Base-by-base conservation (phyloP, 805 yeast genomes). In the Candida multigemmis region DNA sequence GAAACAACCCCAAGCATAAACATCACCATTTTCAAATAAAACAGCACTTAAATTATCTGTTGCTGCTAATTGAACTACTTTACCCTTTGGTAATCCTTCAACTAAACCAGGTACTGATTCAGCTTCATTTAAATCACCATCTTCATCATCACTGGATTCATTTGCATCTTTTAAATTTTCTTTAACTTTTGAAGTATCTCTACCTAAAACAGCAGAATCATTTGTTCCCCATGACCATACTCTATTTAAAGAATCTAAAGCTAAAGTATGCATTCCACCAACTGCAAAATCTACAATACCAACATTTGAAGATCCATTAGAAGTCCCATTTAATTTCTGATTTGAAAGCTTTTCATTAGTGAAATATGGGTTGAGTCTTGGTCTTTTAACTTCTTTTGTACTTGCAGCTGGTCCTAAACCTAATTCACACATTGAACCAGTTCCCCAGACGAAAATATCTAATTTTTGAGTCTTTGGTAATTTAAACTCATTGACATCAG, bases 191-290 rank as follows among this genome's bases (percentile, higher is more conserved):
- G 83, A 68, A 1, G 91, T 79, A 42, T 80, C 83, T 50, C 99
- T 74, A 12, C 97, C 98, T 23, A 91, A 62, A 4, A 83, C 96
- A 19, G 80, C 85, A 34, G 86, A 77, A 45, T 91, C 99, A 42
- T 91, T 91, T 24, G 83, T 81, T 32, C 99, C 99, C 99, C 99
- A 91, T 3, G 96, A 81, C 96, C 96, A 91, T n/a, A 91, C 54
- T 32, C 71, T 65, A 38, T 85, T 85, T 11, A 73, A 60, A 21
- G 71, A 52, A 47, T 86, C 96, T 27, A 89, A 55, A 0, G 89
- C 96, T 23, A 91, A 48, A 1, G 81, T 73, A 48, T 91, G 99
- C 80, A 91, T 89, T 27, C 98, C 99, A 26, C 99, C 99, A 14
- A 75, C 94, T 1, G 94, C 85, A 44, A 91, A 65, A 36, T 84